Evolutionary conservation across 768 basidiomycete genomes (phyloP).

Genomic region (Suillus subaureus): DNA sequence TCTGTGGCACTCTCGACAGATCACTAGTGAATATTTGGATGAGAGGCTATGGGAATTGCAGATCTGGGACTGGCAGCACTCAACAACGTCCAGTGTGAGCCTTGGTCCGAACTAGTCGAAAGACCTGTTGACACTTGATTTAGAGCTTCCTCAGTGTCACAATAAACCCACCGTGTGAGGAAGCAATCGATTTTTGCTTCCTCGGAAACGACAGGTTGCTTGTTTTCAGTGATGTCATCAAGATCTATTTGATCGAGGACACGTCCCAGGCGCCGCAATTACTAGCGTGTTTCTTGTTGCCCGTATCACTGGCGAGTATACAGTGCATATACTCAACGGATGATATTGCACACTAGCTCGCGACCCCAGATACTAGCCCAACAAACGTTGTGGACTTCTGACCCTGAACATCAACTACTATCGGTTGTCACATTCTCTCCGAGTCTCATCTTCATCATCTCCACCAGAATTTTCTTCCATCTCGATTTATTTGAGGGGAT

Average conservation of each 20-base stretch:
- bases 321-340: not conserved
- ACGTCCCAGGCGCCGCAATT: not conserved
- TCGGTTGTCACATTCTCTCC: not conserved
- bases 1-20: not conserved
- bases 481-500: not conserved
- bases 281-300: not conserved
- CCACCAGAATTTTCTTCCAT: not conserved
- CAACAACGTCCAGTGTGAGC: not conserved
- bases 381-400: not conserved
- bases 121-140: not conserved
- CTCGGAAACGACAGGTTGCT: not conserved
- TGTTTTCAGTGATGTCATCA: not conserved
- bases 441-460: not conserved
- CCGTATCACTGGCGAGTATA: not conserved
- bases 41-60: not conserved
- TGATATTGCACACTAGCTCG: not conserved
- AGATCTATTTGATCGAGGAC: not conserved
- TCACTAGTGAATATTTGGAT: not conserved
- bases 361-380: not conserved
- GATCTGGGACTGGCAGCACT: constrained; percentile 3
- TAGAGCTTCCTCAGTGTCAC: not conserved
- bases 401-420: not conserved
- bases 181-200: not conserved
- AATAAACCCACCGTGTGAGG: not conserved
- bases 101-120: not conserved